Evolutionary conservation across 129 eudicot genomes (phyloP), one percentile per base, ranked within the genome.

Genomic region (Centella asiatica): DNA sequence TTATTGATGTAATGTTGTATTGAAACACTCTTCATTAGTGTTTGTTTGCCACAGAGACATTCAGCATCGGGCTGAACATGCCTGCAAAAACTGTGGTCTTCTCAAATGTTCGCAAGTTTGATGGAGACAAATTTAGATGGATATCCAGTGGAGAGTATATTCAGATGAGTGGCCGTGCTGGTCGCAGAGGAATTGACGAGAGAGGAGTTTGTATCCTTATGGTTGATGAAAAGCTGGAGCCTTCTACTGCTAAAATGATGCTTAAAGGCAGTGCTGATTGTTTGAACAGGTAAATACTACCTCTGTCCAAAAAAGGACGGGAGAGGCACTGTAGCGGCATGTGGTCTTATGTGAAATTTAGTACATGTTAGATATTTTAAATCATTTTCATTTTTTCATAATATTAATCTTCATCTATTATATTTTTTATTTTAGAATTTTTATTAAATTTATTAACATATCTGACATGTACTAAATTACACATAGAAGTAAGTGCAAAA

Each of bases 91-190:
- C 99, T 7, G 99, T 93, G 68, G 99, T 93, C 69, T 93, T 93
- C 72, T 77, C 96, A 62, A 93, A 93, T 88, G 99, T 88, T 6
- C 92, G 99, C 26, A 93, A 93, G 60, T 93, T 93, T 88, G 99
- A 93, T 75, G 99, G 99, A 33, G 95, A 88, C 64, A 93, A 88
- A 66, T 93, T 93, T 76, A 93, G 99, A 76, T 93, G 99, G 99
- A 8, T 93, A 71, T 85, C 99, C 26, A 80, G 99, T 70, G 99
- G 99, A 51, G 99, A 93, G 71, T 93, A 93, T 62, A 93, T 93
- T 60, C 99, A 93, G 69, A 93, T 93, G 99, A 93, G 99, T 85
- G 99, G 99, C 6, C 96, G 99, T 54, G 99, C 96, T 56, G 99
- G 99, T 62, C 89, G 99, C 60, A 72, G 99, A 76, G 99, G 99